These are phyloP conservation scores for Lecanoromycetidae sp. DNA, from an alignment of 2,329 filamentous ascomycete genomes.

Conservation along the genomic window DNA sequence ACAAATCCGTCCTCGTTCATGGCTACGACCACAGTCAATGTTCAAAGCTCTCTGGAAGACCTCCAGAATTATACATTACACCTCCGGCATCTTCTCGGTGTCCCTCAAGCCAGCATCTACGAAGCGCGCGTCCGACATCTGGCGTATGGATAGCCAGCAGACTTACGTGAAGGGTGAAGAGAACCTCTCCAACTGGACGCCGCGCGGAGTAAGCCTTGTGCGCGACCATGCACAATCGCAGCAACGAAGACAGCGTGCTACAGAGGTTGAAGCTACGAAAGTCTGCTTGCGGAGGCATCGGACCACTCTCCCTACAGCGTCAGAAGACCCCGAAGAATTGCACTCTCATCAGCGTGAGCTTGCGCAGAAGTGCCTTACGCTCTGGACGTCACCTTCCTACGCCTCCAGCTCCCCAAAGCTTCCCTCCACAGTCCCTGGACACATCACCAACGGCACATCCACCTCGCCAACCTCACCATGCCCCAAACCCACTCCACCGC, in stretches of 20 bases:
- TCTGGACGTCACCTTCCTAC: constrained; percentile 13
- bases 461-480: constrained; percentile 34
- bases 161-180: constrained; percentile 97
- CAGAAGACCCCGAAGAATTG: neutral
- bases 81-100: constrained; percentile 74
- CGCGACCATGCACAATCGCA: constrained; percentile 68
- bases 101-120: constrained; percentile 78
- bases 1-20: constrained; percentile 72
- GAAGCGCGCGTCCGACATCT: constrained; percentile 82
- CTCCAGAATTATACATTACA: constrained; percentile 74
- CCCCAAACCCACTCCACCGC: constrained; percentile 44
- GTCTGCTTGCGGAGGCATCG: constrained; percentile 30
- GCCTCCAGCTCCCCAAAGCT: neutral
- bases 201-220: constrained; percentile 81
- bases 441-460: constrained; percentile 5
- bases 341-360: constrained; percentile 10
- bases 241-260: constrained; percentile 59
- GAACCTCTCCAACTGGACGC: constrained; percentile 69
- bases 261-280: constrained; percentile 61
- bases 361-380: constrained; percentile 12
- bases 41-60: constrained; percentile 79
- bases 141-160: constrained; percentile 89
- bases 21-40: constrained; percentile 75
- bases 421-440: neutral
- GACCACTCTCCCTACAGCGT: neutral